These are phyloP conservation scores for Colletotrichum graminicola DNA, from an alignment of 2,329 filamentous ascomycete species.

Conservation along the genomic window DNA sequence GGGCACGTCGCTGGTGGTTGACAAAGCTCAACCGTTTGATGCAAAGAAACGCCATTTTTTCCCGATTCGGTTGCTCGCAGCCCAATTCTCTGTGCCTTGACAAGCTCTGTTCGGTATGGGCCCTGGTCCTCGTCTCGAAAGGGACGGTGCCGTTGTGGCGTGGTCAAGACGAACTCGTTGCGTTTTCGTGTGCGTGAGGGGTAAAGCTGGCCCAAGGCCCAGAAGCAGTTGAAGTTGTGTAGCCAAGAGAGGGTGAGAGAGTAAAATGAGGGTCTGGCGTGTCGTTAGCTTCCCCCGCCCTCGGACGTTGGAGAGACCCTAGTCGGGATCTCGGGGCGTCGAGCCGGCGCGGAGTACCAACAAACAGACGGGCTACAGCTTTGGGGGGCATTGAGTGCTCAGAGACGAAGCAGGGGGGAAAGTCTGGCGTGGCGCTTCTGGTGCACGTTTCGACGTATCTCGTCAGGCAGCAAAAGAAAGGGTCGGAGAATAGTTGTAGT, in stretches of 20 bases:
- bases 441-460: constrained; percentile 2
- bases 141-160: not conserved
- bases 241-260: not conserved
- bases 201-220: constrained; percentile 7
- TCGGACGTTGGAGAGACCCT: constrained; percentile 2
- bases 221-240: not conserved
- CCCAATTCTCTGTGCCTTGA: constrained; percentile 8
- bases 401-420: not conserved
- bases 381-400: not conserved
- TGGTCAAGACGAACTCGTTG: not conserved
- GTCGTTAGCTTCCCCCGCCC: constrained; percentile 23
- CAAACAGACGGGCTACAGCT: constrained; percentile 6
- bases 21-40: not conserved
- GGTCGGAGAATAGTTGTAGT: constrained; percentile 24
- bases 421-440: constrained; percentile 1
- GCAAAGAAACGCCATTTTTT: constrained; percentile 23
- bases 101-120: not conserved
- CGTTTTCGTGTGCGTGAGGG: not conserved
- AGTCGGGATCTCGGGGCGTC: constrained; percentile 37
- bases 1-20: not conserved
- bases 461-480: not conserved
- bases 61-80: constrained; percentile 14
- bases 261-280: constrained; percentile 18
- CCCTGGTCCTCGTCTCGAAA: not conserved
- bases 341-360: constrained; percentile 36